Evolutionary conservation across 106 monocot genomes (phyloP).

Genomic region (Dendrobium nobile): DNA sequence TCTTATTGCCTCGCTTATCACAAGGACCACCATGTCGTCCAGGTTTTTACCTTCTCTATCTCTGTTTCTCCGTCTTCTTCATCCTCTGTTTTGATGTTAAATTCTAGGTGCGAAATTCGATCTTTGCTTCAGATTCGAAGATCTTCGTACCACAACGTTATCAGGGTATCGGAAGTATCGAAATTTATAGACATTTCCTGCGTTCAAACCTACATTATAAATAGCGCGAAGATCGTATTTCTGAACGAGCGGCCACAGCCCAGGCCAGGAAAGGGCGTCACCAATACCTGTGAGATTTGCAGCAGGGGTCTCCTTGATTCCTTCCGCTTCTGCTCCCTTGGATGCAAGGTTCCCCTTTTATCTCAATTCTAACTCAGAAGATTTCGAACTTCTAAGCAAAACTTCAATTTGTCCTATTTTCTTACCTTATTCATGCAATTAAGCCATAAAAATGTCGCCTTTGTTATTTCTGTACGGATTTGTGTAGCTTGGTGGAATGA

Average conservation of each 20-base stretch:
- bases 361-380: neutral
- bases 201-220: slow-evolving; percentile 95
- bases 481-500: slow-evolving; percentile 75
- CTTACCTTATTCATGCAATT: neutral
- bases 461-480: neutral
- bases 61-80: neutral
- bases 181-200: slow-evolving; percentile 90
- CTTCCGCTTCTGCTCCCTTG: slow-evolving; percentile 95
- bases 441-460: neutral
- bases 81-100: neutral
- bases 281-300: slow-evolving; percentile 93
- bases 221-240: slow-evolving; percentile 98
- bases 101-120: neutral
- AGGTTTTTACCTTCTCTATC: slow-evolving; percentile 32
- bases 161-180: slow-evolving; percentile 87
- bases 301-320: slow-evolving; percentile 75
- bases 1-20: slow-evolving; percentile 76
- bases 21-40: slow-evolving; percentile 76
- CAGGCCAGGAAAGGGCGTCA: slow-evolving; percentile 87
- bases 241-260: slow-evolving; percentile 90
- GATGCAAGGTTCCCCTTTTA: slow-evolving; percentile 68
- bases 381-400: neutral
- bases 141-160: slow-evolving; percentile 95
- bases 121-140: slow-evolving; percentile 57
- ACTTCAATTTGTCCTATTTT: neutral